A percentile compares a stretch with the other conserved stretches of the same genome.
Evolutionary conservation across 1,284 basidiomycete genomes (phyloP).

Genomic region (Heterobasidion irregulare): DNA sequence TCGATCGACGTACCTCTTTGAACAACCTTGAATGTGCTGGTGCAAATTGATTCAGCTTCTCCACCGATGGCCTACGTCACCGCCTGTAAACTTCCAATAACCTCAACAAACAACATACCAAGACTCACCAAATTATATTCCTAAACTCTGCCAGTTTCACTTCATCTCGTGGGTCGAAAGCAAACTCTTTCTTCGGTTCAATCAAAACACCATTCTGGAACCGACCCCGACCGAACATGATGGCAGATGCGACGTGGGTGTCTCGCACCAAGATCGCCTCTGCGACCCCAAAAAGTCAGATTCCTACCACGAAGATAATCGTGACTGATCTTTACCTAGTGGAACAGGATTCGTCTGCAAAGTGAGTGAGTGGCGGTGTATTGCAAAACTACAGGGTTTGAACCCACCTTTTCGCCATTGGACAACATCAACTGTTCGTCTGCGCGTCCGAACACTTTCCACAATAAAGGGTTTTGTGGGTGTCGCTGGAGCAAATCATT

Average conservation of each 20-base stretch:
- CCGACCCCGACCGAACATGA: slow-evolving; percentile 32
- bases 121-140: neutral
- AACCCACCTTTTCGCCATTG: slow-evolving; percentile 23
- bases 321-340: slow-evolving; percentile 2
- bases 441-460: slow-evolving; percentile 14
- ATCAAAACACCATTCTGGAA: slow-evolving; percentile 29
- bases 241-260: slow-evolving; percentile 18
- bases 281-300: slow-evolving; percentile 2
- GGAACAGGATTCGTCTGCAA: slow-evolving; percentile 18
- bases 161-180: slow-evolving; percentile 3
- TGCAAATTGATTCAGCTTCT: slow-evolving; percentile 17
- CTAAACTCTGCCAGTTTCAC: slow-evolving; percentile 1
- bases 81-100: neutral
- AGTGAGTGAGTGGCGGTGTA: slow-evolving; percentile 5
- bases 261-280: slow-evolving; percentile 22
- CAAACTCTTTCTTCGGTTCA: slow-evolving; percentile 20
- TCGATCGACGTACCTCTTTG: slow-evolving; percentile 15
- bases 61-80: slow-evolving; percentile 15
- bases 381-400: neutral
- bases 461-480: slow-evolving; percentile 17
- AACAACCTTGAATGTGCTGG: slow-evolving; percentile 21
- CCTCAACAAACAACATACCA: neutral
- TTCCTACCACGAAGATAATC: neutral
- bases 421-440: slow-evolving; percentile 19
- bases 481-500: slow-evolving; percentile 19